phyloP scores from a whole-genome alignment of 805 yeast species.

The Candida endomychidarum region DNA sequence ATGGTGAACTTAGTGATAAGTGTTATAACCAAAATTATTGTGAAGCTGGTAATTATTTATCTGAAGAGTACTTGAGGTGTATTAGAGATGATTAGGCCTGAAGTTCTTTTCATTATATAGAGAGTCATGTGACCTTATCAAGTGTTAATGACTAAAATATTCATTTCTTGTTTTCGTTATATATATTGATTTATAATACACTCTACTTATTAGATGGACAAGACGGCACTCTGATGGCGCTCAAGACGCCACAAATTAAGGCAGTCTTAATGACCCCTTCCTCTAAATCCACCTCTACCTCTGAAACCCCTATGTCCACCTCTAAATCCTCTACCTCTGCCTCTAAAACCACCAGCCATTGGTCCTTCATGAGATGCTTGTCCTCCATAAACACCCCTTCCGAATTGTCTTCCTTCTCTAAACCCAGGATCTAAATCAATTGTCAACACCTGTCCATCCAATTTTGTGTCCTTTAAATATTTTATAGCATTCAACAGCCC shows the following conservation, averaged over 20 bases:
- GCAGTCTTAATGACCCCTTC: constrained; percentile 10
- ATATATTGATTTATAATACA: no score
- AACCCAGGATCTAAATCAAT: constrained; percentile 97
- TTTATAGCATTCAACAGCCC: constrained; percentile 83
- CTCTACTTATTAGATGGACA: neutral
- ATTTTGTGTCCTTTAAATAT: constrained; percentile 74
- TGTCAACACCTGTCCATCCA: constrained; percentile 78
- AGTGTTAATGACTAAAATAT: no score
- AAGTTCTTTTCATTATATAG: no score
- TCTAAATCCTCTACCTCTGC: constrained; percentile 45
- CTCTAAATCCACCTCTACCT: constrained; percentile 18
- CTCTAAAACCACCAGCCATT: constrained; percentile 34
- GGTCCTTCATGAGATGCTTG: constrained; percentile 73
- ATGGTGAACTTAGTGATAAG: constrained; percentile 18
- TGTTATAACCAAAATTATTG: constrained; percentile 26
- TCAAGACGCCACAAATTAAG: neutral
- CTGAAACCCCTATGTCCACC: constrained; percentile 28
- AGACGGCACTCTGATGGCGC: neutral
- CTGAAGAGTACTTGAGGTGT: constrained; percentile 13
- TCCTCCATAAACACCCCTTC: constrained; percentile 91
- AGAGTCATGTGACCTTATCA: no score
- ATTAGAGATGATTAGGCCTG: no score
- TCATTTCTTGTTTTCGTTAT: no score
- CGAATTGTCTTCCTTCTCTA: constrained; percentile 92
- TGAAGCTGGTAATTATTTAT: constrained; percentile 12